Base-by-base conservation (phyloP, 2,329 filamentous ascomycete species). In the Aspergillus versicolor region DNA sequence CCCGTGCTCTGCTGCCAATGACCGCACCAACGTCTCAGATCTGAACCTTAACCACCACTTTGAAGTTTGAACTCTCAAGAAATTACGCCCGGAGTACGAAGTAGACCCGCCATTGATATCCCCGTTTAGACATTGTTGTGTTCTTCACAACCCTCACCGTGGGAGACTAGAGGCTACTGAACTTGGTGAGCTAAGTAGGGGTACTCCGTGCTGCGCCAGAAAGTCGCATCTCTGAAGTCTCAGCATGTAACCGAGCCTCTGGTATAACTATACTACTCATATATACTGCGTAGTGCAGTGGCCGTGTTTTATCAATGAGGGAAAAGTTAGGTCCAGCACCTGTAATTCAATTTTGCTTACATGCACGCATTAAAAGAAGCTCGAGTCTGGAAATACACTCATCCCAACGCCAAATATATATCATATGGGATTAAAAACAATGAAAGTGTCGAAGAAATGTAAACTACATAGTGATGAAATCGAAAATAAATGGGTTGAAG, bases 21-120 rank as follows among this genome's bases (percentile, higher is more conserved):
- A 34, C 57, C 57, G 56, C 60, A 62, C 60, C 57, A 62, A 21
- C 57, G 61, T 62, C 56, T 63, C 61, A 59, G 53, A 54, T 47
- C 15, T 44, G 17, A 61, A 57, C 51, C 45, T 58, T 55, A 52
- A 56, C 15, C 9, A 37, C 34, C 15, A 13, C 15, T n/a, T 13
- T 37, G 34, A 13, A n/a, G 21, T 21, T 21, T 21, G 21, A 21
- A 21, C 21, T 21, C 15, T 37, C 15, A 37, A 30, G 27, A 30
- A n/a, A 37, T 37, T n/a, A 37, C 34, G 15, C 13, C 2, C 34
- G 34, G 34, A n/a, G 21, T 21, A 21, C 21, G 21, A 21, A 21
- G 32, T 13, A 13, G 34, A n/a, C 6, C 34, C 34, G 34, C 8
- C 9, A 11, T 30, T 30, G 27, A 30, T 9, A 11, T 30, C 3